A percentile compares a stretch with the other conserved stretches of the same genome.
phyloP scores from a whole-genome alignment of 345 rosid species.

The Moringa oleifera region DNA sequence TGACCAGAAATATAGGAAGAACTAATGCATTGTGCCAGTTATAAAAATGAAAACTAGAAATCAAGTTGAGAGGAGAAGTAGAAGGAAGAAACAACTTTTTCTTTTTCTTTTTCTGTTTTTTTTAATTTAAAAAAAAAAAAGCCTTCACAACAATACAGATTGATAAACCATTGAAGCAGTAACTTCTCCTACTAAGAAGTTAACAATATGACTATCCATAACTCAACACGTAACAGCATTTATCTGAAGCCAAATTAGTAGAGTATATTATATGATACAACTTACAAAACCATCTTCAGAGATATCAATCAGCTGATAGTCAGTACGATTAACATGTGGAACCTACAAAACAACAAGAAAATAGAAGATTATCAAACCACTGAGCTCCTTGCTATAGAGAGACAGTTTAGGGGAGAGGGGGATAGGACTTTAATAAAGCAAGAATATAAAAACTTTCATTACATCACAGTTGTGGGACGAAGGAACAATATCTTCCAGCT shows the following conservation, averaged over 20 bases:
- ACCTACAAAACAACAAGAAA: conserved; percentile 32
- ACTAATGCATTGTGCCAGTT: not conserved
- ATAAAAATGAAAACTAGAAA: not conserved
- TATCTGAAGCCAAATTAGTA: not conserved
- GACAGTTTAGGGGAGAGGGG: not conserved
- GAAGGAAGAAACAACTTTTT: not conserved
- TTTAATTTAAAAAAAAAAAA: too few relatives aligned
- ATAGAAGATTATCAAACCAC: conserved; percentile 7
- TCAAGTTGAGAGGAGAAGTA: not conserved
- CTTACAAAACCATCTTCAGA: conserved; percentile 87
- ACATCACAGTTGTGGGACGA: conserved; percentile 80
- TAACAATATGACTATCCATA: too few relatives aligned
- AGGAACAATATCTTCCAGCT: conserved; percentile 72
- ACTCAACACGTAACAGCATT: not conserved
- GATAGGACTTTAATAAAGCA: not conserved
- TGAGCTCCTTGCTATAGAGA: not conserved
- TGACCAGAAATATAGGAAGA: not conserved
- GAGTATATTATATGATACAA: not conserved
- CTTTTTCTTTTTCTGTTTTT: too few relatives aligned
- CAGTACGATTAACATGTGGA: conserved; percentile 67
- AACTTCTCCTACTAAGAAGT: too few relatives aligned
- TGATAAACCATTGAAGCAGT: not conserved
- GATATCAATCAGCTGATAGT: conserved; percentile 71
- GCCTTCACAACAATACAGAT: too few relatives aligned
- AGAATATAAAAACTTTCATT: too few relatives aligned